These are phyloP conservation scores for Letharia columbiana DNA, from an alignment of 495 filamentous ascomycete species.

Conservation along the genomic window DNA sequence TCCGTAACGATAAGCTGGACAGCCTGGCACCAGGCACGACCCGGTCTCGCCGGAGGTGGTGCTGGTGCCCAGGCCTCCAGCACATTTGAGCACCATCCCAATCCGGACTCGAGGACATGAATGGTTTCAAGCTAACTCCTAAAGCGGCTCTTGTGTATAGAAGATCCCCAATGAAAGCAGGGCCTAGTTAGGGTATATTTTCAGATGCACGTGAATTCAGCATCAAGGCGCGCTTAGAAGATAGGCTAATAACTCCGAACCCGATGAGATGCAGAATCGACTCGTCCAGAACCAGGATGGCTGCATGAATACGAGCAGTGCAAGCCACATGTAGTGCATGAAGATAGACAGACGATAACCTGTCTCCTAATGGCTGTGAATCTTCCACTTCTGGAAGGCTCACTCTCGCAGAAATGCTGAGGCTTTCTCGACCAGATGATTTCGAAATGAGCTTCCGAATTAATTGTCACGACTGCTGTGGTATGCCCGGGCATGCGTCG, in stretches of 20 bases:
- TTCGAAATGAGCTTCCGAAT: neutral
- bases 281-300: neutral
- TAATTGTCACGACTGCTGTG: neutral
- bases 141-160: neutral
- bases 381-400: neutral
- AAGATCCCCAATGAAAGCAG: neutral
- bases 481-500: neutral
- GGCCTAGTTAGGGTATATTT: neutral
- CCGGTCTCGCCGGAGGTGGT: constrained; percentile 1
- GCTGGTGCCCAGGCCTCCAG: neutral
- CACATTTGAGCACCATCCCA: neutral
- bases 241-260: neutral
- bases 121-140: neutral
- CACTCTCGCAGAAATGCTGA: neutral
- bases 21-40: neutral
- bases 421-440: neutral
- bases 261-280: constrained; percentile 4
- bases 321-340: neutral
- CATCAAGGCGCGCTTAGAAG: neutral
- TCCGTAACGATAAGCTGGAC: neutral
- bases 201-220: neutral
- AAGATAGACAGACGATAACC: neutral
- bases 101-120: neutral
- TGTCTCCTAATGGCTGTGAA: neutral
- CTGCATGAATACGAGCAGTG: neutral